Conservation (phyloP, 108 stramenopile species). For the Cyclotella sp. region DNA sequence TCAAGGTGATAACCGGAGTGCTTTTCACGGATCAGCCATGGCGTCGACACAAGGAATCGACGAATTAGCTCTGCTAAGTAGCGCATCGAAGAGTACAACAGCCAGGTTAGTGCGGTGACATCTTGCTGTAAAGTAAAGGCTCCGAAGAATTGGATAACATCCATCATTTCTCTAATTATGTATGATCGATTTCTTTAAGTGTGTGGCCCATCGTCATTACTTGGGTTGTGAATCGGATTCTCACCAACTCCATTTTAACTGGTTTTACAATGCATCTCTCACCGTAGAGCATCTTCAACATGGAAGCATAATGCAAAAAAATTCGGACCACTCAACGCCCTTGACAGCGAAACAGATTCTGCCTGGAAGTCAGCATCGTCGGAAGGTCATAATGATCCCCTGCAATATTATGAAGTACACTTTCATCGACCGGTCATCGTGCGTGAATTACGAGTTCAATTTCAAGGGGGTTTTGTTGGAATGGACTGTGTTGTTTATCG, state of each 20-base stretch:
- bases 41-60: not conserved
- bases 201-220: too few species aligned
- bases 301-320: conserved; percentile 45
- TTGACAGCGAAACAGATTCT: conserved; percentile 33
- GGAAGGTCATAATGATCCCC: conserved; percentile 32
- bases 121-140: not conserved
- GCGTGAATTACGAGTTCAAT: conserved; percentile 44
- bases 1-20: not conserved
- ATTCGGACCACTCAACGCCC: conserved; percentile 51
- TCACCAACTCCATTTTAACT: too few species aligned
- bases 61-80: conserved; percentile 34
- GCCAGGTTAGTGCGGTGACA: conserved; percentile 32
- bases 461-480: conserved; percentile 55
- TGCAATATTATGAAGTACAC: conserved; percentile 46
- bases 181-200: not conserved
- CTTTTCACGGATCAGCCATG: not conserved
- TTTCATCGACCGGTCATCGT: conserved; percentile 42
- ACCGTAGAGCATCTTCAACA: conserved; percentile 45
- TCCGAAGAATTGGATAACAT: not conserved
- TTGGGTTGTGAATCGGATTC: too few species aligned
- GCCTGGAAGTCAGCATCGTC: conserved; percentile 53
- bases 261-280: too few species aligned
- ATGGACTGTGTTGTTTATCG: conserved; percentile 48
- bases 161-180: not conserved
- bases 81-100: conserved; percentile 38